These are phyloP conservation scores for Diatrype stigma DNA, from an alignment of 2,329 filamentous ascomycete genomes.

Conservation along the genomic window DNA sequence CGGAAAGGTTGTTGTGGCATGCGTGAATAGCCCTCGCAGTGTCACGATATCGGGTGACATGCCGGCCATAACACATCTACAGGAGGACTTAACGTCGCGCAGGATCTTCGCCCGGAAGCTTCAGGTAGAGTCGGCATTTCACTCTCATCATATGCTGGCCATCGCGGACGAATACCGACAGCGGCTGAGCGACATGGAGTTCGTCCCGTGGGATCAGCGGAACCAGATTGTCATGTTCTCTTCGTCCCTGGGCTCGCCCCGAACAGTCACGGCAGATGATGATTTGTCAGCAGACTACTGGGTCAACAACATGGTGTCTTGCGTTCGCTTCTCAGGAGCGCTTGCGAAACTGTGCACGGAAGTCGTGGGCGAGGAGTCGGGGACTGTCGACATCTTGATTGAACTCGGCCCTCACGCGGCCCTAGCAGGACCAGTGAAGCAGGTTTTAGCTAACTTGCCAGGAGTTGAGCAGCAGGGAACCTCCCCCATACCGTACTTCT, in stretches of 20 bases:
- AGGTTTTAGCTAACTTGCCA: background rate
- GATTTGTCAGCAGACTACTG: conserved; percentile 7
- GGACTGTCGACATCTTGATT: conserved; percentile 15
- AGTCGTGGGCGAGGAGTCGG: background rate
- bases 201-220: background rate
- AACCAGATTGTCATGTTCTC: conserved; percentile 12
- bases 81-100: background rate
- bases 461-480: background rate
- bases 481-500: conserved; percentile 1
- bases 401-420: conserved; percentile 23
- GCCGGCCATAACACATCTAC: conserved; percentile 5
- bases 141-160: conserved; percentile 25
- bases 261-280: conserved; percentile 1
- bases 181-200: background rate
- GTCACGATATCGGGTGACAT: conserved; percentile 26
- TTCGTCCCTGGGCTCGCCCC: conserved; percentile 8
- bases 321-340: conserved; percentile 18
- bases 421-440: conserved; percentile 17
- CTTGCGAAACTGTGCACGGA: conserved; percentile 12
- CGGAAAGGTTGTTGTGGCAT: conserved; percentile 12
- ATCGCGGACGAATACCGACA: conserved; percentile 17
- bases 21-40: conserved; percentile 26
- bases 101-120: conserved; percentile 21
- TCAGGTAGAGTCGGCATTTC: conserved; percentile 24
- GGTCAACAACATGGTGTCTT: conserved; percentile 18